Base-by-base conservation (phyloP, 2,329 filamentous ascomycete species). In the Taxawa tesnikishii region DNA sequence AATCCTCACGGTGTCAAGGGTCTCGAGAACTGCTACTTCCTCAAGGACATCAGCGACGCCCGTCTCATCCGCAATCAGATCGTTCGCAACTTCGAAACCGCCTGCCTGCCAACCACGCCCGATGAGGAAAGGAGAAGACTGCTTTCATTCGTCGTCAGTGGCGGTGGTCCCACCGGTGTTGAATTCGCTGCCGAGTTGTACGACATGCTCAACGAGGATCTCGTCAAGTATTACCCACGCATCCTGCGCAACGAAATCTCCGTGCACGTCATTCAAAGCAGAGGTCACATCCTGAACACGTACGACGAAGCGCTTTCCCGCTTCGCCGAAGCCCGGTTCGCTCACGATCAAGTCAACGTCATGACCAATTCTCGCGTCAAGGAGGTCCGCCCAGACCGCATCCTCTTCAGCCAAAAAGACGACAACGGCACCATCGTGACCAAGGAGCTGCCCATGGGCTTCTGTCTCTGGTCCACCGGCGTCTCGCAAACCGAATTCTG, bases 381-480 rank as follows among this genome's bases (percentile, higher is more conserved):
- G 56, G 88, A 94, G 55, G 85, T 98, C 11, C 70, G 70, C 26
- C 56, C 71, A 0, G 84, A 96, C 54, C 81, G 74, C 48, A 94
- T 98, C 38, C 59, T 94, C 15, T 98, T 94, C 60, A 81, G 79
- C 0, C 87, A 98, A 54, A 79, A 83, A 49, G 67, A 68, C 29
- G 72, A 81, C 3, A 65, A 84, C 33, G 85, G 84, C 26, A 72
- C 75, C 17, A 57, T 77, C 0, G 47, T 94, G n/a, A 80, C 76
- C 15, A 98, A 98, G 55, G 90, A 98, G 48, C 73, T 98, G 0
- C 88, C 90, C 0, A 87, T 84, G 66, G 90, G 85, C 16, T 94
- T 98, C 62, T 96, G 90, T 47, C 67, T 98, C 10, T 98, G 90
- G 90, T 96, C 90, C 0, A 98, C 90, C 1, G 90, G 90, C 39